These are phyloP conservation scores for Tetradesmus lagerheimii DNA, from an alignment of 139 green algal species.

Conservation along the genomic window DNA sequence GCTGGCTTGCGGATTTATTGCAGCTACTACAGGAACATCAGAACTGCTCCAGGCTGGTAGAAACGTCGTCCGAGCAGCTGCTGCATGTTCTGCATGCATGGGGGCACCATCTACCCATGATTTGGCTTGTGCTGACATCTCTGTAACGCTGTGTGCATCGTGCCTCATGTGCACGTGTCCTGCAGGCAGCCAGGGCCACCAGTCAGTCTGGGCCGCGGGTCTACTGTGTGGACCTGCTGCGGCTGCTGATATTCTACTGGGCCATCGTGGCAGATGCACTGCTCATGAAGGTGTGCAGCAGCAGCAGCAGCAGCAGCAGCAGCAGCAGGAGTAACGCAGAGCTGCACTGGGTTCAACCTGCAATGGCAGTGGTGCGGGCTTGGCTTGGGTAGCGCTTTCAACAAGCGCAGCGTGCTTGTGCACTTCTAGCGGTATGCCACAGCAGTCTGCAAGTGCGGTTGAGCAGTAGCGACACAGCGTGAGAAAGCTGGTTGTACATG, in stretches of 20 bases:
- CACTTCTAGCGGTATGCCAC: too few relatives aligned
- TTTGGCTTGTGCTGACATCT: not conserved
- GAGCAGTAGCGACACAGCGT: too few relatives aligned
- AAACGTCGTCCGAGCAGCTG: not conserved
- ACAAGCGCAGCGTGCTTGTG: too few relatives aligned
- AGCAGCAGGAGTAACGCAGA: not conserved
- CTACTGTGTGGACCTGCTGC: constrained; percentile 42
- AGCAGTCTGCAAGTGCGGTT: too few relatives aligned
- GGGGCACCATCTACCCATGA: too few relatives aligned
- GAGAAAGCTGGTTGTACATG: too few relatives aligned
- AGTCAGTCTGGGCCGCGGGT: not conserved
- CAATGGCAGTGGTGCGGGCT: too few relatives aligned
- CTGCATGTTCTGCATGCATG: not conserved
- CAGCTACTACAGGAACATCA: not conserved
- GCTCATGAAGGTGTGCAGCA: constrained; percentile 38
- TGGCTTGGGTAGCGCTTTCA: too few relatives aligned
- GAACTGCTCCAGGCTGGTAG: not conserved
- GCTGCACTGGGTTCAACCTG: too few relatives aligned
- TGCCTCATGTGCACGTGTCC: too few relatives aligned
- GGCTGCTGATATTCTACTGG: constrained; percentile 50
- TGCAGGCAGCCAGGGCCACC: constrained; percentile 24
- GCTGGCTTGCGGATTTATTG: not conserved
- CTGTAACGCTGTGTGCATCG: too few relatives aligned
- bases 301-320: not conserved
- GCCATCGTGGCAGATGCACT: constrained; percentile 46